These are phyloP conservation scores for Arabidopsis lyrata DNA, from an alignment of 441 rosid species.

Conservation along the genomic window DNA sequence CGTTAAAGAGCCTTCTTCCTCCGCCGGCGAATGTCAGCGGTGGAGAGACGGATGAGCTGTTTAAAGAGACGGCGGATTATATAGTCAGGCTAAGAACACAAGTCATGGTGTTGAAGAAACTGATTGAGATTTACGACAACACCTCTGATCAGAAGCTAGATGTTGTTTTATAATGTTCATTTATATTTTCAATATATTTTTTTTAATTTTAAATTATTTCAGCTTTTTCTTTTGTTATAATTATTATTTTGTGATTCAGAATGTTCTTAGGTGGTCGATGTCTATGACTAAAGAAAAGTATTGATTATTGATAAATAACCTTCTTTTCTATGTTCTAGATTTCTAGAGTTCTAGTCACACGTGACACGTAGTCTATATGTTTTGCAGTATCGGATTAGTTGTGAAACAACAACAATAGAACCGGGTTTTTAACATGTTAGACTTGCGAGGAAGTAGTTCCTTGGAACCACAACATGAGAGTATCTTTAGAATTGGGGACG, in stretches of 20 bases:
- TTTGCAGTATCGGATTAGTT: no score
- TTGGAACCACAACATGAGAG: no score
- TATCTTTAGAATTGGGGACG: no score
- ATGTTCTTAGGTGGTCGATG: background rate
- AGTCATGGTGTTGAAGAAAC: slow-evolving; percentile 26
- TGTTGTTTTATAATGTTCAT: background rate
- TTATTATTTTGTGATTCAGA: background rate
- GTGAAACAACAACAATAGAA: no score
- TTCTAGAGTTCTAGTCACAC: no score
- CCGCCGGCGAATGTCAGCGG: background rate
- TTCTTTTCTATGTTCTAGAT: no score
- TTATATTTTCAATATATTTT: background rate
- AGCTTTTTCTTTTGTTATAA: background rate
- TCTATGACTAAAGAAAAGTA: background rate
- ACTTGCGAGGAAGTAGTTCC: no score
- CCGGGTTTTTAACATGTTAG: no score
- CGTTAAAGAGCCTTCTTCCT: slow-evolving; percentile 10
- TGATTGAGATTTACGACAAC: background rate
- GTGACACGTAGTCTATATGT: no score
- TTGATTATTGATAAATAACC: background rate
- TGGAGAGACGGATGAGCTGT: slow-evolving; percentile 42
- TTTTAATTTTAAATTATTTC: background rate
- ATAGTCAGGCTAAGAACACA: slow-evolving; percentile 39
- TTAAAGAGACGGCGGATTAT: slow-evolving; percentile 43
- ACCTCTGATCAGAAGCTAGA: background rate